These are phyloP conservation scores for Erucastrum elatum DNA, from an alignment of 345 rosid genomes.

Conservation along the genomic window DNA sequence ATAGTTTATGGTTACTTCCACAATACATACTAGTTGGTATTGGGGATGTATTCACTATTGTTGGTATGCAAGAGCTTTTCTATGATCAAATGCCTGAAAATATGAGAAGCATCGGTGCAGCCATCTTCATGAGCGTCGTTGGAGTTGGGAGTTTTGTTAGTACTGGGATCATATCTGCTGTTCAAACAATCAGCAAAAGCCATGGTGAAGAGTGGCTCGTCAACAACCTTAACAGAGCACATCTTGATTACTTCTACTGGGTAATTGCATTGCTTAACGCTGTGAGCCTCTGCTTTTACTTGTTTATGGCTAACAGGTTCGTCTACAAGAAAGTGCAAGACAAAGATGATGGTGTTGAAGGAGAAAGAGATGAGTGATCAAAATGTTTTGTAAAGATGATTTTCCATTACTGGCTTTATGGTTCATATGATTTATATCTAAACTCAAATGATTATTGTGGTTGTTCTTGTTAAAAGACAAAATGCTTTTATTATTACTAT, in stretches of 20 bases:
- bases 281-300: slow-evolving; percentile 51
- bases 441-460: slow-evolving; percentile 11
- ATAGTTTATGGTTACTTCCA: slow-evolving; percentile 82
- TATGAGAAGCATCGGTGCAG: slow-evolving; percentile 91
- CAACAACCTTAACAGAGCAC: slow-evolving; percentile 65
- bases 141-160: slow-evolving; percentile 83
- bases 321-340: slow-evolving; percentile 60
- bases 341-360: slow-evolving; percentile 22
- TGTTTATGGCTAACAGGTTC: slow-evolving; percentile 59
- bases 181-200: slow-evolving; percentile 50
- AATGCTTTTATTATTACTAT: not conserved
- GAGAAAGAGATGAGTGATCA: slow-evolving; percentile 25
- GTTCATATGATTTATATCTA: slow-evolving; percentile 8
- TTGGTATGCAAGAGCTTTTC: slow-evolving; percentile 88
- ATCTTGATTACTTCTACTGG: slow-evolving; percentile 70
- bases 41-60: slow-evolving; percentile 63
- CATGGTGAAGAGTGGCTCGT: slow-evolving; percentile 61
- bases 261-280: slow-evolving; percentile 64
- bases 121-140: slow-evolving; percentile 55
- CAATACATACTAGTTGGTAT: slow-evolving; percentile 65
- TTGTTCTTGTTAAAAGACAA: not conserved
- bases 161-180: slow-evolving; percentile 52
- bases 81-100: slow-evolving; percentile 83
- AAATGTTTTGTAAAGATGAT: no score
- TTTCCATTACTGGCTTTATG: not conserved